Evolutionary conservation across 371 early-diverging fungal species (phyloP).

Genomic region (Rhizopus stolonifer): DNA sequence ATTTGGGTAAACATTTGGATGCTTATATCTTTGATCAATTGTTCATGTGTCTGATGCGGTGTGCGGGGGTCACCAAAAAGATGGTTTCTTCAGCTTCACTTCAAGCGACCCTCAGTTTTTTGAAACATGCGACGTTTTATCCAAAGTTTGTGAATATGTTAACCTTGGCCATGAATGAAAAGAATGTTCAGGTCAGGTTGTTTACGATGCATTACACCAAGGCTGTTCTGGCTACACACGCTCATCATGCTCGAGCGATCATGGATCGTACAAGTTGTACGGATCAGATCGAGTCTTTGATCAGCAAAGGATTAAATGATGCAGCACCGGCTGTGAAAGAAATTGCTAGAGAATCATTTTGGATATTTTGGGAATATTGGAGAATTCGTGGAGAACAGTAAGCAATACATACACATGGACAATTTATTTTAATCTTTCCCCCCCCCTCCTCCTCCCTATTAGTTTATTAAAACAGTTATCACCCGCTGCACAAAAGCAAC

Average conservation of each 20-base stretch:
- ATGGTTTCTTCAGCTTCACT: conserved; percentile 35
- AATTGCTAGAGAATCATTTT: conserved; percentile 41
- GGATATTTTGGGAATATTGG: conserved; percentile 48
- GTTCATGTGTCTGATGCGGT: conserved; percentile 36
- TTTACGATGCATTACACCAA: conserved; percentile 36
- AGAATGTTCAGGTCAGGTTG: conserved; percentile 46
- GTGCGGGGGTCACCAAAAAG: conserved; percentile 41
- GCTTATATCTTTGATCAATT: conserved; percentile 43
- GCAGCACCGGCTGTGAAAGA: conserved; percentile 44
- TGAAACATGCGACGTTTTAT: conserved; percentile 37
- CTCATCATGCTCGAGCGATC: conserved; percentile 26
- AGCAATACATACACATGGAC: no score
- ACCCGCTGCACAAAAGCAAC: conserved; percentile 27
- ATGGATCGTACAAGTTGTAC: conserved; percentile 39
- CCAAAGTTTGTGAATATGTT: conserved; percentile 40
- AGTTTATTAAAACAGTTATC: conserved; percentile 25
- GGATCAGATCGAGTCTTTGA: conserved; percentile 33
- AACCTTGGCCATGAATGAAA: conserved; percentile 37
- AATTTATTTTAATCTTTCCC: no score
- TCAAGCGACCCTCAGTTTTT: conserved; percentile 30
- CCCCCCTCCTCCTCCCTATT: neutral
- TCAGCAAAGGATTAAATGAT: conserved; percentile 44
- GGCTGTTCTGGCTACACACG: conserved; percentile 39
- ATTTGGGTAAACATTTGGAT: conserved; percentile 35
- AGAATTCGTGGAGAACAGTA: conserved; percentile 43